Evolutionary conservation across 106 monocot species (phyloP), one percentile per base, ranked within the genome.

Genomic region (Allium cepa): DNA sequence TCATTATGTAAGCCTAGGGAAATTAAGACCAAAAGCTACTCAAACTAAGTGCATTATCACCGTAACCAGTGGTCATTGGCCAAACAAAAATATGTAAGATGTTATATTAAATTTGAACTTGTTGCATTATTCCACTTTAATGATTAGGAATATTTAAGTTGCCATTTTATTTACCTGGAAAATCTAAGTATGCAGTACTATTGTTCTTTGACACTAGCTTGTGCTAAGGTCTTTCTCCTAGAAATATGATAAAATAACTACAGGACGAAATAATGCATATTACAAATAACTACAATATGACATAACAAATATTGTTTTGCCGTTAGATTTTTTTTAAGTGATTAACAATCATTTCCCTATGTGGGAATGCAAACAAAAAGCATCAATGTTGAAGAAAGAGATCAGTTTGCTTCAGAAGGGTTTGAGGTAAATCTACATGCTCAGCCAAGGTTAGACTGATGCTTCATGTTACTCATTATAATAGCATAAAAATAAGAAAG

Each of bases 401-500:
- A 84, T 87, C 51, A 72, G 66, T 46, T 69, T 87, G 12, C 76
- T 91, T 57, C 91, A 84, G 62, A 84, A 87, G 69, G 87, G 91
- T 65, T 56, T 91, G 57, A 87, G 87, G 91, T 91, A 75, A 49
- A 56, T 28, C 59, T 45, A 22, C 46, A 45, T 81, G 82, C 11
- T 66, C 84, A 10, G 72, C 62, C 49, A 91, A 91, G 81, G 91
- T 84, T 7, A 67, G 10, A 6, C 16, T 47, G 50, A 60, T 70
- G 2, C 17, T 65, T 51, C 7, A 16, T 72, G 16, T 18, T 53
- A 17, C 53, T 52, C 52, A 53, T 9, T 50, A 11, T 49, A 11
- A 12, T 53, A 9, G 36, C 16, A 50, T 36, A 36, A 26, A 55
- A 63, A 47, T 11, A n/a, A 11, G 17, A 46, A 52, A 63, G n/a